Evolutionary conservation across 208 protist species (phyloP), one percentile per base, ranked within the genome.

Genomic region (Herpetomonas muscarum): DNA sequence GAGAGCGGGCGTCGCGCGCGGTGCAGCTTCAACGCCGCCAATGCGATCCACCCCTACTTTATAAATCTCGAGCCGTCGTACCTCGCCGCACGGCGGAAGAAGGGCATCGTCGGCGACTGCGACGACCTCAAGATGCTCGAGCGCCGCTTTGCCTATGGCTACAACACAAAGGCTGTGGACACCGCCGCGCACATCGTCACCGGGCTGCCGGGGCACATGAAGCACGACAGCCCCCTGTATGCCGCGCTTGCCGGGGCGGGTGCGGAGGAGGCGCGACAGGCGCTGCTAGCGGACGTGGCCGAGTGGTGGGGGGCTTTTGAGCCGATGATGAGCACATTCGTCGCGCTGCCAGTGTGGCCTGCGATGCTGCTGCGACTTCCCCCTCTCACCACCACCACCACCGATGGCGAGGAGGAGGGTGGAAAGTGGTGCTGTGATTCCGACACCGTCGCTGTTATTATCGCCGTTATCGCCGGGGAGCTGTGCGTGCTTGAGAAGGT

Each of bases 111-210:
- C 28, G 56, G 65, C 46, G 55, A 63, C 57, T 62, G 62, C 46
- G 76, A 82, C 2, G 47, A 64, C 12, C 64, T 82, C 12, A 82
- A 59, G 12, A 51, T 70, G n/a, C 41, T 79, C 28, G 61, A 82
- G 55, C 65, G 67, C n/a, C 70, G 56, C 29, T 42, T 82, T 1
- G 76, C 70, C 25, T 82, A 79, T 53, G 76, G 76, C 21, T 75
- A 62, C 56, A 72, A 54, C 45, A 59, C 55, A 17, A 21, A 4
- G 3, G 29, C 48, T 32, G 36, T 64, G 28, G 46, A 29, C 15
- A 63, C 52, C 1, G 64, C 56, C 36, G 53, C 51, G 47, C 9
- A 12, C n/a, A 39, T 39, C 15, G 15, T 7, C 7, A 15, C 7
- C 10, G 10, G 15, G 34, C 15, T 39, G 7, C 34, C 34, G 10